A percentile compares a stretch with the other conserved stretches of the same genome.
phyloP scores from a whole-genome alignment of 129 eudicot genomes.

The Glebionis coronaria region DNA sequence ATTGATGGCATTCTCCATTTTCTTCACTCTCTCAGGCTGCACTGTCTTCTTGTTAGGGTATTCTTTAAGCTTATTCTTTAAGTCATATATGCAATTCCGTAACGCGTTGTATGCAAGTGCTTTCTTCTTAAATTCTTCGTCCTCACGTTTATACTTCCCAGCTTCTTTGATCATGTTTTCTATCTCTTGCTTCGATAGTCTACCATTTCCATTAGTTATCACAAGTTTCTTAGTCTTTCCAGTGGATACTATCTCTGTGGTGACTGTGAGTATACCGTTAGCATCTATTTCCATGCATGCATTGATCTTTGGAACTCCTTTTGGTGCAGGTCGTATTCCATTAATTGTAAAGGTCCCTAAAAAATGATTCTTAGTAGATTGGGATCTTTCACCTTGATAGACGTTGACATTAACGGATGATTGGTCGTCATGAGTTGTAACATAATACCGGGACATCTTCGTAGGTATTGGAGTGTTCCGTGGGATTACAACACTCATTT shows the following conservation, averaged over 20 bases:
- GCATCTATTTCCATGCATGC: background rate
- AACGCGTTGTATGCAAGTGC: constrained; percentile 5
- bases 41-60: background rate
- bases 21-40: background rate
- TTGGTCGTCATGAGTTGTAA: background rate
- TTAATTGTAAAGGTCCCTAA: background rate
- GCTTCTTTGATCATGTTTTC: background rate
- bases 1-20: background rate
- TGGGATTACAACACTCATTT: background rate
- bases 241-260: background rate
- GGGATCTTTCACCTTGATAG: constrained; percentile 1
- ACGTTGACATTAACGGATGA: background rate
- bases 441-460: background rate
- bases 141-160: background rate
- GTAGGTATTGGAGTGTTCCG: constrained; percentile 2
- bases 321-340: background rate
- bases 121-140: background rate
- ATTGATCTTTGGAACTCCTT: background rate
- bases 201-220: background rate
- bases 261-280: background rate
- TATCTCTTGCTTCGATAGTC: background rate
- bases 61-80: background rate
- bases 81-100: background rate
- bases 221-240: background rate
- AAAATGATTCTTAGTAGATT: background rate